These are phyloP conservation scores for Apophysomyces ossiformis DNA, from an alignment of 371 early-diverging fungal species.

Conservation along the genomic window DNA sequence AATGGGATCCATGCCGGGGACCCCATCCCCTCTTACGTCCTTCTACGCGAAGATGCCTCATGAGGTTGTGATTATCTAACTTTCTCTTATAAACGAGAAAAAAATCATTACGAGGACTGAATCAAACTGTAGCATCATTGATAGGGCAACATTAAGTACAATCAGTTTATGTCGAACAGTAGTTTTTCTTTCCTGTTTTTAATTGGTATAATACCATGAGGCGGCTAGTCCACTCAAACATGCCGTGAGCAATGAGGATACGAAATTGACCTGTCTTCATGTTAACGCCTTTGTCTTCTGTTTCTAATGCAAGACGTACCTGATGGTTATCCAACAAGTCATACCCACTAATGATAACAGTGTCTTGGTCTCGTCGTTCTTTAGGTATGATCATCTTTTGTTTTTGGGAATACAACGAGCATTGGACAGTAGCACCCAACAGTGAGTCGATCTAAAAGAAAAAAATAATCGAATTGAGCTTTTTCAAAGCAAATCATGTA, in stretches of 20 bases:
- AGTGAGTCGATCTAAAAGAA: constrained; percentile 74
- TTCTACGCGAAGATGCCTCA: too few relatives aligned
- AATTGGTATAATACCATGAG: constrained; percentile 13
- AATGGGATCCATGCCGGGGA: too few relatives aligned
- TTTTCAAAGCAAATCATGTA: background rate
- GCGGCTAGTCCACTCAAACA: constrained; percentile 22
- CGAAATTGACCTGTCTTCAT: constrained; percentile 25
- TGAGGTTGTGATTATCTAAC: too few relatives aligned
- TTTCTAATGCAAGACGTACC: constrained; percentile 36
- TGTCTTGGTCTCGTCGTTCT: constrained; percentile 35
- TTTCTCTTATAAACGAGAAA: too few relatives aligned
- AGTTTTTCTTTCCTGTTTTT: too few relatives aligned
- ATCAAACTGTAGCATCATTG: too few relatives aligned
- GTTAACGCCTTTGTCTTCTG: background rate
- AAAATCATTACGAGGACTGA: too few relatives aligned
- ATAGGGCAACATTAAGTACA: too few relatives aligned
- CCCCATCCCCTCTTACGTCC: too few relatives aligned
- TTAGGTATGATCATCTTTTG: constrained; percentile 56
- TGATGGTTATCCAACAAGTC: constrained; percentile 82
- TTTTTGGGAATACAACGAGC: constrained; percentile 69
- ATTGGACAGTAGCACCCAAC: constrained; percentile 84
- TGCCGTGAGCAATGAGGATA: constrained; percentile 26
- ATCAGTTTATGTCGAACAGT: too few relatives aligned
- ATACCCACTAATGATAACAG: constrained; percentile 63
- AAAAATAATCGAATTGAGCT: constrained; percentile 1